Conservation (phyloP, 176 grass and related monocot genomes). For the Musa troglodytarum region DNA sequence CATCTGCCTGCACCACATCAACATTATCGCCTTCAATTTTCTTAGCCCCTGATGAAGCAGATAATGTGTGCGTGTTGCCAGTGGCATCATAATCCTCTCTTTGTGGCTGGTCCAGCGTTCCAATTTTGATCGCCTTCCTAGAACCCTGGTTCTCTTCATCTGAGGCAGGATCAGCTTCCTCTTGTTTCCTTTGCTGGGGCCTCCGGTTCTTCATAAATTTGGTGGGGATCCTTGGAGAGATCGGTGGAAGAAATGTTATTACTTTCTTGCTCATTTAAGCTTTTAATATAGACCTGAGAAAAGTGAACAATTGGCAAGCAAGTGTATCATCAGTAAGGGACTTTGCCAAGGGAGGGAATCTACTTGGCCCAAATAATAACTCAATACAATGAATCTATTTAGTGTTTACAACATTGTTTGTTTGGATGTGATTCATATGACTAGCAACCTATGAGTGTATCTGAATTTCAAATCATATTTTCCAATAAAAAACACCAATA, state of each 20-base stretch:
- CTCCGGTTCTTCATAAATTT: conserved; percentile 16
- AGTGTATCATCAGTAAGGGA: background rate
- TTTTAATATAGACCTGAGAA: conserved; percentile 23
- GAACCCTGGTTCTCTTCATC: conserved; percentile 79
- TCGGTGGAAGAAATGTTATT: conserved; percentile 28
- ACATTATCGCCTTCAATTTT: conserved; percentile 29
- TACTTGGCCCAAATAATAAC: background rate
- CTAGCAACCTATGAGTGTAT: background rate
- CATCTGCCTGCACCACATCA: conserved; percentile 15
- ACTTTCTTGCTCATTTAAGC: conserved; percentile 43
- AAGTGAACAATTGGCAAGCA: background rate
- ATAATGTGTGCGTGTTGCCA: conserved; percentile 24
- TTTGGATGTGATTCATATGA: background rate
- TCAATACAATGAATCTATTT: too few relatives aligned
- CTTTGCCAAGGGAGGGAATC: background rate
- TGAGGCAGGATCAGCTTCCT: conserved; percentile 47
- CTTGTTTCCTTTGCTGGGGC: conserved; percentile 34
- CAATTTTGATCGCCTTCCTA: conserved; percentile 77
- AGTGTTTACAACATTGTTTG: too few relatives aligned
- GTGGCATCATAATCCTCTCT: conserved; percentile 65
- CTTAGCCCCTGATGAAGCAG: conserved; percentile 30
- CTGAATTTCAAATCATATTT: too few relatives aligned
- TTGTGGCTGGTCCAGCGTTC: conserved; percentile 96
- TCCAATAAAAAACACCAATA: too few relatives aligned
- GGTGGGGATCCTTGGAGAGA: conserved; percentile 36